Evolutionary conservation across 768 basidiomycete species (phyloP).

Genomic region (Pleurotus sapidus): DNA sequence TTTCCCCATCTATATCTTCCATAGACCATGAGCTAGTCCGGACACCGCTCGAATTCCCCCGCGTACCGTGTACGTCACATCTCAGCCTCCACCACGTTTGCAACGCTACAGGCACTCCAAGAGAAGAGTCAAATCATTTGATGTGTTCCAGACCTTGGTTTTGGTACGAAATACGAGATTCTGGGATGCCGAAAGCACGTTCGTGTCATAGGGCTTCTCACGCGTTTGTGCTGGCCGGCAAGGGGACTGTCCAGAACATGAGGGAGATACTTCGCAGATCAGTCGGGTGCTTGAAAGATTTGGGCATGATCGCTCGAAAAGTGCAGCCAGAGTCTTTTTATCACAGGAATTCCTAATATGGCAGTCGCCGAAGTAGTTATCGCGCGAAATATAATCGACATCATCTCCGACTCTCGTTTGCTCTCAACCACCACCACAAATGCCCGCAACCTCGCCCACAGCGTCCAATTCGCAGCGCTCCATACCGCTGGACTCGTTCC

Average conservation of each 20-base stretch:
- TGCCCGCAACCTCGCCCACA: conserved; percentile 1
- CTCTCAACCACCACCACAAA: background rate
- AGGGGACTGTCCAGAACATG: background rate
- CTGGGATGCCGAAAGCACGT: background rate
- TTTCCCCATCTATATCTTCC: too few species aligned
- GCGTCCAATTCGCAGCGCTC: conserved; percentile 2
- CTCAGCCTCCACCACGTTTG: too few species aligned
- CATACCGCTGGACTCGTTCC: conserved; percentile 64
- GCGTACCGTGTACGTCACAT: too few species aligned
- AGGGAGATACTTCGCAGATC: conserved; percentile 9
- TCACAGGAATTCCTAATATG: conserved; percentile 5
- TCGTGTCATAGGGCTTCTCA: background rate
- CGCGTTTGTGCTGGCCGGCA: background rate
- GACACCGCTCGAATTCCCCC: too few species aligned
- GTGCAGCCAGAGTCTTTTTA: conserved; percentile 2
- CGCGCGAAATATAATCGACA: conserved; percentile 2
- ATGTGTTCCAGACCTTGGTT: too few species aligned
- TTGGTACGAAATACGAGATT: too few species aligned
- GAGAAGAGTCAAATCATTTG: too few species aligned
- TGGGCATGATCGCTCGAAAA: conserved; percentile 8
- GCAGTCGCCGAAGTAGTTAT: background rate
- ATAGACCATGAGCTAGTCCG: too few species aligned
- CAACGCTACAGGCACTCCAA: too few species aligned
- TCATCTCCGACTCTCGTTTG: background rate
- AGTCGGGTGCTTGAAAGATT: conserved; percentile 3